Evolutionary conservation across 2,329 filamentous ascomycete genomes (phyloP), one percentile per base, ranked within the genome.

Genomic region (Neospermospora avenae): DNA sequence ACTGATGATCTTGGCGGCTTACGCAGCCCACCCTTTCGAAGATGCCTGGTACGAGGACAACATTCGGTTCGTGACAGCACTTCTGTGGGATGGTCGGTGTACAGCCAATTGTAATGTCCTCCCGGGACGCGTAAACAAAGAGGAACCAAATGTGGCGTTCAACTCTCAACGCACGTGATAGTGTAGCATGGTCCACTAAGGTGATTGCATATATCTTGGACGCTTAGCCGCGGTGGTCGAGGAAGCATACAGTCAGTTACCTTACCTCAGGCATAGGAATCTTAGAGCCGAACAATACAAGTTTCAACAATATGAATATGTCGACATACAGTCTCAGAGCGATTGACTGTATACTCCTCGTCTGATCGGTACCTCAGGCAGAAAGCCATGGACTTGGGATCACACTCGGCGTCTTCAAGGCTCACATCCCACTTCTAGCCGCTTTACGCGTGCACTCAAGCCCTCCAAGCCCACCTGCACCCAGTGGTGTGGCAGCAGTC

Each of bases 361-460:
- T 52, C 18, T 41, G 37, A 57, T 41, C n/a, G n/a, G n/a, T n/a
- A n/a, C n/a, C n/a, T n/a, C n/a, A n/a, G n/a, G 18, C 11, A 10
- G 11, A 4, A 24, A 11, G 28, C 28, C 37, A 34, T 25, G 20
- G 4, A n/a, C 13, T 18, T 46, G 37, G 22, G 37, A 28, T 14
- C 22, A 13, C 14, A 39, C 35, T 39, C 14, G 34, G 20, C 22
- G 14, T 37, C 25, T 52, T 44, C 22, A 44, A 39, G 25, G 20
- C 51, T 63, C 61, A 59, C 37, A 59, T 58, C 41, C 24, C n/a
- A 14, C 62, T 64, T 64, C 59, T 39, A 58, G 46, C 6, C 18
- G 62, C 49, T 57, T 52, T 37, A 28, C 52, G 41, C 45, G 35
- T 52, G 28, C 25, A n/a, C 52, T 35, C 35, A n/a, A 39, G 35